Percentiles rank a stretch among this genome's conserved stretches.
Conservation (phyloP, 208 protist genomes). For the Sergeia podlipaevii region DNA sequence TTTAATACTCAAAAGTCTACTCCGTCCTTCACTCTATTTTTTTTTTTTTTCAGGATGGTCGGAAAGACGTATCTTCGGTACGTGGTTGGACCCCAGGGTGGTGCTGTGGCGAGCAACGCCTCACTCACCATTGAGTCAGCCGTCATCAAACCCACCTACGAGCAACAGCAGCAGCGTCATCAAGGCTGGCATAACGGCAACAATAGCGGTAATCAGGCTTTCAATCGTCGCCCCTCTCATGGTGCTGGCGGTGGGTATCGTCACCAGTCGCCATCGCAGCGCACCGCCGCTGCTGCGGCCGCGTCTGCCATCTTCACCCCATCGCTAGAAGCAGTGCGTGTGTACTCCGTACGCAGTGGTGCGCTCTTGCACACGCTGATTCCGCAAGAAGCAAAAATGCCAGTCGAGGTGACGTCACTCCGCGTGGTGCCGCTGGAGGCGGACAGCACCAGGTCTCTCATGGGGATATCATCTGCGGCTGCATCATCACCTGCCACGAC, state of each 20-base stretch:
- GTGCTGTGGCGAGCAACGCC: constrained; percentile 58
- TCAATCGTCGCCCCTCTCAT: background rate
- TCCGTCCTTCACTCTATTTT: background rate
- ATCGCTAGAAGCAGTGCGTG: constrained; percentile 79
- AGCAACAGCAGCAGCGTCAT: background rate
- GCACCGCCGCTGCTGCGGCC: constrained; percentile 9
- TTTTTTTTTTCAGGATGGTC: constrained; percentile 42
- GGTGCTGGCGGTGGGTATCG: constrained; percentile 1
- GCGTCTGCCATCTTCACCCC: constrained; percentile 65
- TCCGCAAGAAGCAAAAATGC: constrained; percentile 70
- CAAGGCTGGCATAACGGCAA: constrained; percentile 3
- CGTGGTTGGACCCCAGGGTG: constrained; percentile 73
- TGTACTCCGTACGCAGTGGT: constrained; percentile 78
- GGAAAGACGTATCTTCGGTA: constrained; percentile 90
- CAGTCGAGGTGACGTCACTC: constrained; percentile 72
- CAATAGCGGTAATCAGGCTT: background rate
- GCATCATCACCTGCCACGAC: background rate
- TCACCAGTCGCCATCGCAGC: background rate
- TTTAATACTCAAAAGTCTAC: background rate
- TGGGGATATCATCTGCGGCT: too few species aligned
- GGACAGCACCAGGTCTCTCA: background rate
- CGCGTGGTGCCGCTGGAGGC: constrained; percentile 42
- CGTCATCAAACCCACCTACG: constrained; percentile 35
- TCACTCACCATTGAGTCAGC: constrained; percentile 49
- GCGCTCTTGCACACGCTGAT: constrained; percentile 67